Percentiles rank a stretch among this genome's conserved stretches.
Conservation (phyloP, 768 basidiomycete genomes). For the Lentinula boryana region DNA sequence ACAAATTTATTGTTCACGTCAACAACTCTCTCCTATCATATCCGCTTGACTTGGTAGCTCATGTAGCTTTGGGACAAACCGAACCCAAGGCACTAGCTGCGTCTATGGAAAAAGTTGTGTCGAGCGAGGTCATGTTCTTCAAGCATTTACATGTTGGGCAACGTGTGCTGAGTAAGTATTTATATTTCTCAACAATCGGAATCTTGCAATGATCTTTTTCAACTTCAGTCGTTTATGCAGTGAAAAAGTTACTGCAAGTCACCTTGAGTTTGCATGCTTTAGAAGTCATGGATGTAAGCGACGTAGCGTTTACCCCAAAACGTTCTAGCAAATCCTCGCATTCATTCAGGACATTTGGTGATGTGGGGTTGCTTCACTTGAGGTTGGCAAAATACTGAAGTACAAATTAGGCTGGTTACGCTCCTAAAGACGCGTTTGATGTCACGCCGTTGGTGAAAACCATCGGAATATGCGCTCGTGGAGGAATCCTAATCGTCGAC, state of each 20-base stretch:
- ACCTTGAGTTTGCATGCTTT: constrained; percentile 50
- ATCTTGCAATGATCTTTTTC: neutral
- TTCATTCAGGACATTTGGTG: constrained; percentile 60
- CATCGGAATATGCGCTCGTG: constrained; percentile 59
- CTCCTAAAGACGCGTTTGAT: constrained; percentile 66
- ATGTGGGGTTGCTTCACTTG: constrained; percentile 31
- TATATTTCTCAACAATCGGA: neutral
- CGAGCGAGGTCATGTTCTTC: constrained; percentile 58
- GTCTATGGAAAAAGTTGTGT: constrained; percentile 57
- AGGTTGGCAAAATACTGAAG: neutral
- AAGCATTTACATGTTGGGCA: constrained; percentile 47
- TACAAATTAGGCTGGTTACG: constrained; percentile 47
- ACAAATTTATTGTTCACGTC: constrained; percentile 63
- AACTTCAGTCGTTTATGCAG: constrained; percentile 59
- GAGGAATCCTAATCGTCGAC: constrained; percentile 60
- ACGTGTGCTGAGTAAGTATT: constrained; percentile 48
- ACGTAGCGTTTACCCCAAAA: constrained; percentile 27
- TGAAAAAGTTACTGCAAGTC: constrained; percentile 54
- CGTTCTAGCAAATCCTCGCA: constrained; percentile 18
- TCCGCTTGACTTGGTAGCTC: constrained; percentile 64
- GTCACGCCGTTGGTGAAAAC: constrained; percentile 56
- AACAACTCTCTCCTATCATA: constrained; percentile 57
- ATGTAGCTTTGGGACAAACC: constrained; percentile 45
- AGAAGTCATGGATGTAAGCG: constrained; percentile 44
- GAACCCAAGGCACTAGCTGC: constrained; percentile 42